Conservation (phyloP, 2,329 filamentous ascomycete species). For the Phoma sp. region DNA sequence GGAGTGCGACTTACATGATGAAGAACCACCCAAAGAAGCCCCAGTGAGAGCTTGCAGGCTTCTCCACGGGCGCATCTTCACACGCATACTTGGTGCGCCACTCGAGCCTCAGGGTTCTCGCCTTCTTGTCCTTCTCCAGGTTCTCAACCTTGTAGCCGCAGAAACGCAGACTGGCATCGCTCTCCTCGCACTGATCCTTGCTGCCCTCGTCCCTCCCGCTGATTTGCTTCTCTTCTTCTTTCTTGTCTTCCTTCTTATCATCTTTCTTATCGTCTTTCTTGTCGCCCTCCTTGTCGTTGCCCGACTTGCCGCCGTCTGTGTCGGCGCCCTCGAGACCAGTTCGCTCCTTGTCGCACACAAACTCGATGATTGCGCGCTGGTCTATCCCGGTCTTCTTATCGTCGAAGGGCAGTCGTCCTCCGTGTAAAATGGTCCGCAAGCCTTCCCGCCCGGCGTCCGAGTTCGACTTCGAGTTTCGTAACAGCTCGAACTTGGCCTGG, state of each 20-base stretch:
- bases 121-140: slow-evolving; percentile 57
- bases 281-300: slow-evolving; percentile 22
- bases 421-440: slow-evolving; percentile 70
- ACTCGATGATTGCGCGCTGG: slow-evolving; percentile 82
- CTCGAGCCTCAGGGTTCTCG: slow-evolving; percentile 73
- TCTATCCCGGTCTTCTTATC: slow-evolving; percentile 56
- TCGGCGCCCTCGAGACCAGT: slow-evolving; percentile 76
- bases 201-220: slow-evolving; percentile 41
- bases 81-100: slow-evolving; percentile 93
- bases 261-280: slow-evolving; percentile 23
- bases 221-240: slow-evolving; percentile 25
- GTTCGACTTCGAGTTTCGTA: slow-evolving; percentile 70
- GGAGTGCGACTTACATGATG: slow-evolving; percentile 72
- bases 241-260: slow-evolving; percentile 39
- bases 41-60: slow-evolving; percentile 68
- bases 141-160: slow-evolving; percentile 69
- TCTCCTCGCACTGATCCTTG: slow-evolving; percentile 43
- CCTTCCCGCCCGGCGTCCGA: slow-evolving; percentile 74
- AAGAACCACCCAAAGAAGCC: slow-evolving; percentile 98
- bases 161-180: slow-evolving; percentile 70
- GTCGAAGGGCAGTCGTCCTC: slow-evolving; percentile 58
- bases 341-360: slow-evolving; percentile 76
- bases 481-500: slow-evolving; percentile 69
- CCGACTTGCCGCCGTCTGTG: slow-evolving; percentile 19
- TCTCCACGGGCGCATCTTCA: slow-evolving; percentile 50